Evolutionary conservation across 306 rosid species (phyloP), one percentile per base, ranked within the genome.

Genomic region (Dalbergia cochinchinensis): DNA sequence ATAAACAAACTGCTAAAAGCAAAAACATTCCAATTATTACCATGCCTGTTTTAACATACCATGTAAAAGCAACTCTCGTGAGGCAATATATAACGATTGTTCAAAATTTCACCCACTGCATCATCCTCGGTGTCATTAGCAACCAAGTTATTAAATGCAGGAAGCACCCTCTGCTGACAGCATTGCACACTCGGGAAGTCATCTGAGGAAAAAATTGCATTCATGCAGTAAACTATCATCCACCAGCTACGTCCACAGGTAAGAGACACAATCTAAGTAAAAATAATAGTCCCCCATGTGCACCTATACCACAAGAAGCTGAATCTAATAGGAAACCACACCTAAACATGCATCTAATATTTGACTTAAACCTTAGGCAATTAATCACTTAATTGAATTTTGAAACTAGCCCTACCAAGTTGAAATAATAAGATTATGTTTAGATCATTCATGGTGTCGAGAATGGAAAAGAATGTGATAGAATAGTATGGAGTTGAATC

Each of bases 41-140:
- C 39, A 20, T 14, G 68, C 57, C 31, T 42, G 69, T 18, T 70
- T 34, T 16, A 73, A 74, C 85, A 84, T 91, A 95, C 99, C 98
- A 91, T 92, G 89, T 90, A 90, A 89, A 95, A 91, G 82, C 90
- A 86, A 76, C 99, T 91, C 78, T 86, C 84, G 6, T 65, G 84
- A 16, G 99, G 99, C 11, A 92, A 50, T 54, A 95, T 65, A 82
- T 89, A 95, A 59, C 2, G 74, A 85, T 74, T 74, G 82, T 65
- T 62, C 81, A 89, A 55, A 90, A 92, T 87, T 71, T 89, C 91
- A 62, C 92, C 98, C 74, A 91, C 94, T 0, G 72, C 81, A n/a
- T 95, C 99, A 59, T 84, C 90, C 74, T 59, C 11, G 11, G 81
- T 90, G 62, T 95, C 98, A 74, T 92, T 95, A 34, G 80, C 83